phyloP scores from a whole-genome alignment of 192 early-diverging fungal species.

The Coemansia sp. region DNA sequence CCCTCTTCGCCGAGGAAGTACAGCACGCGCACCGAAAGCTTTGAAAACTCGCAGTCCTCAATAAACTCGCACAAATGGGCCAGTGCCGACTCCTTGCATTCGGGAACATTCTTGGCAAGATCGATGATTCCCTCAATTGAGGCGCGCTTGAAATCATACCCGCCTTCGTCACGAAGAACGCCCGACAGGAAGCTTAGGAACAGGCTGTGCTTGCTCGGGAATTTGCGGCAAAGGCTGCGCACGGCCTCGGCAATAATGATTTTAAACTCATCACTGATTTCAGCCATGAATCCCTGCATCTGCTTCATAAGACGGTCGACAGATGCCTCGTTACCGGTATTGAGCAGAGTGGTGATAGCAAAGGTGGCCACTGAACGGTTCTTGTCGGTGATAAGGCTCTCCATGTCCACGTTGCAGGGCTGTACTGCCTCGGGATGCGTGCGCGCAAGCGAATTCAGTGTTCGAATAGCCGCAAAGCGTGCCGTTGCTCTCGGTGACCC shows the following conservation, averaged over 20 bases:
- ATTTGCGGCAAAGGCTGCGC: conserved; percentile 93
- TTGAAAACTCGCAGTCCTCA: conserved; percentile 99
- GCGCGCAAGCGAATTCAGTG: conserved; percentile 89
- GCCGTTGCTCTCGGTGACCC: conserved; percentile 90
- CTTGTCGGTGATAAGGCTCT: conserved; percentile 92
- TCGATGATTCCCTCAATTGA: conserved; percentile 98
- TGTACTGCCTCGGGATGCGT: conserved; percentile 87
- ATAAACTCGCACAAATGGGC: conserved; percentile 98
- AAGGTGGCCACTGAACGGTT: conserved; percentile 98
- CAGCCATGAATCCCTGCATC: conserved; percentile 95
- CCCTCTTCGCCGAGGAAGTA: conserved; percentile 94
- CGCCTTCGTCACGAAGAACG: conserved; percentile 95
- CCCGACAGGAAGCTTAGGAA: conserved; percentile 93
- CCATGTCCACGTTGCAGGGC: conserved; percentile 98
- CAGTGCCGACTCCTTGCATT: conserved; percentile 91
- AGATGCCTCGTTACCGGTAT: conserved; percentile 97
- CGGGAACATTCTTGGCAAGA: conserved; percentile 89
- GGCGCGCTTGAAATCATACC: conserved; percentile 94
- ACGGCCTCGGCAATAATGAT: conserved; percentile 98
- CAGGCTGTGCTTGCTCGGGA: conserved; percentile 89
- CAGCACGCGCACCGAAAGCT: conserved; percentile 95
- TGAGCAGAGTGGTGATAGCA: conserved; percentile 96
- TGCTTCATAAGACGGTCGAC: conserved; percentile 99
- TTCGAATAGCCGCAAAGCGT: conserved; percentile 96
- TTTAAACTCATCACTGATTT: conserved; percentile 99